A percentile compares a stretch with the other conserved stretches of the same genome.
These are phyloP conservation scores for Melanomma pulvis-pyrius DNA, from an alignment of 495 filamentous ascomycete genomes.

Conservation along the genomic window DNA sequence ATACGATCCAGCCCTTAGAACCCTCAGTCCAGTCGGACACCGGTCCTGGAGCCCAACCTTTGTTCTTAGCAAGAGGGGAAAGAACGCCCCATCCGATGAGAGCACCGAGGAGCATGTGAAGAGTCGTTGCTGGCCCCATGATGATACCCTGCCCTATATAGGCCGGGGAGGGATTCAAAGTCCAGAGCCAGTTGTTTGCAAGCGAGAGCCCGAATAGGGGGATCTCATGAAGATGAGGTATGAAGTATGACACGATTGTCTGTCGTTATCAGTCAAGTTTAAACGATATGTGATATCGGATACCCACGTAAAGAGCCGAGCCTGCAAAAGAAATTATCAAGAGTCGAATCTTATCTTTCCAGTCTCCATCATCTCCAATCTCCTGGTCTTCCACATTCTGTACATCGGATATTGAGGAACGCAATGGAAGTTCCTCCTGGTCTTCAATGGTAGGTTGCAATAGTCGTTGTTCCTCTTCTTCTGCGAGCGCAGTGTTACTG, in stretches of 20 bases:
- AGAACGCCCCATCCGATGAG: constrained; percentile 89
- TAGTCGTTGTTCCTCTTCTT: constrained; percentile 33
- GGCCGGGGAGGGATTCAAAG: constrained; percentile 89
- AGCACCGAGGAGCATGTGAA: constrained; percentile 94
- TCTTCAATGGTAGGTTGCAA: constrained; percentile 1
- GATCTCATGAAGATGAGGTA: constrained; percentile 80
- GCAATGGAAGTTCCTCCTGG: constrained; percentile 17
- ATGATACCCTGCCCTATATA: constrained; percentile 88
- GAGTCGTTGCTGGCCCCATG: constrained; percentile 87
- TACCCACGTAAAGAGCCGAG: constrained; percentile 57
- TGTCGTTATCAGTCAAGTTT: constrained; percentile 35
- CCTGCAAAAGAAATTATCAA: constrained; percentile 60
- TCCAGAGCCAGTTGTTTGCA: constrained; percentile 88
- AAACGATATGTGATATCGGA: not conserved
- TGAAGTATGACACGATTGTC: constrained; percentile 91
- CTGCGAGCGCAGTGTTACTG: not conserved
- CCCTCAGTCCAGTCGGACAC: constrained; percentile 87
- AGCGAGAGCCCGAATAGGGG: constrained; percentile 79
- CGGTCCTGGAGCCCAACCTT: constrained; percentile 85
- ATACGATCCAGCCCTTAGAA: constrained; percentile 98
- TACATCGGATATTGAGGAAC: constrained; percentile 1
- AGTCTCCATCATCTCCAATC: constrained; percentile 53
- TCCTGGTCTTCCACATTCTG: constrained; percentile 37
- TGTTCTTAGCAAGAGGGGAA: constrained; percentile 80
- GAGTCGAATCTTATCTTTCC: constrained; percentile 65